These are phyloP conservation scores for Taphrina pruni DNA, from an alignment of 1,139 yeast genomes.

Conservation along the genomic window DNA sequence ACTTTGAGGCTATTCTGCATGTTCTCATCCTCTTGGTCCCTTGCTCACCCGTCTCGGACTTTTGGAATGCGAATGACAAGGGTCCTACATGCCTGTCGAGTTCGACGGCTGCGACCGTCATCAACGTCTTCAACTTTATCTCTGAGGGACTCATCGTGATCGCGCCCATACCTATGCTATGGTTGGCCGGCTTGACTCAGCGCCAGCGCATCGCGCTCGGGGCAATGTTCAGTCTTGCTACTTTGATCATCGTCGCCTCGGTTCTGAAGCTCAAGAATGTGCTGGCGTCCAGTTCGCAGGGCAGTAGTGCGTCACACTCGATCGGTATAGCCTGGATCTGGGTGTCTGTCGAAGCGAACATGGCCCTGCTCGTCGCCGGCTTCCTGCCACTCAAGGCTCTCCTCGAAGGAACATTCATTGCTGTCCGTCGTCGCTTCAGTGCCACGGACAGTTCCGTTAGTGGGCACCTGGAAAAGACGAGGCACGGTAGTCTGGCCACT, in stretches of 20 bases:
- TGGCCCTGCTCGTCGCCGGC: slow-evolving; percentile 38
- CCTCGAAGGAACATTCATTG: slow-evolving; percentile 21
- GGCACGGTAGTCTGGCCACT: slow-evolving; percentile 17
- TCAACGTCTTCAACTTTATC: slow-evolving; percentile 33
- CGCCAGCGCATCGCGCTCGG: slow-evolving; percentile 28
- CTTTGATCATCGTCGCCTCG: slow-evolving; percentile 36
- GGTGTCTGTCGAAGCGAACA: slow-evolving; percentile 28
- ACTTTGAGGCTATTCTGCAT: slow-evolving; percentile 26
- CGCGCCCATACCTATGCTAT: slow-evolving; percentile 37
- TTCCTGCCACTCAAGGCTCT: slow-evolving; percentile 35
- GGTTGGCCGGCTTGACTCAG: slow-evolving; percentile 31
- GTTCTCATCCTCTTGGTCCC: slow-evolving; percentile 21
- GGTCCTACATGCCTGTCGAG: slow-evolving; percentile 6
- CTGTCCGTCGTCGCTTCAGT: slow-evolving; percentile 34
- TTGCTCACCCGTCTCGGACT: slow-evolving; percentile 33
- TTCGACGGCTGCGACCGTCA: slow-evolving; percentile 9
- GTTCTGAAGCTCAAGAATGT: slow-evolving; percentile 32
- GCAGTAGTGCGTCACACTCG: slow-evolving; percentile 10
- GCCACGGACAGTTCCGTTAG: slow-evolving; percentile 5
- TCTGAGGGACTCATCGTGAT: slow-evolving; percentile 27
- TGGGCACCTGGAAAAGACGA: not conserved
- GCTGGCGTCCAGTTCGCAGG: slow-evolving; percentile 2
- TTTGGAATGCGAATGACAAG: slow-evolving; percentile 15
- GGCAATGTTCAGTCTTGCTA: slow-evolving; percentile 37
- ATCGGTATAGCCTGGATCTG: slow-evolving; percentile 34